Percentiles rank a stretch among this genome's conserved stretches.
Conservation (phyloP, 441 rosid genomes). For the Gossypium davidsonii region DNA sequence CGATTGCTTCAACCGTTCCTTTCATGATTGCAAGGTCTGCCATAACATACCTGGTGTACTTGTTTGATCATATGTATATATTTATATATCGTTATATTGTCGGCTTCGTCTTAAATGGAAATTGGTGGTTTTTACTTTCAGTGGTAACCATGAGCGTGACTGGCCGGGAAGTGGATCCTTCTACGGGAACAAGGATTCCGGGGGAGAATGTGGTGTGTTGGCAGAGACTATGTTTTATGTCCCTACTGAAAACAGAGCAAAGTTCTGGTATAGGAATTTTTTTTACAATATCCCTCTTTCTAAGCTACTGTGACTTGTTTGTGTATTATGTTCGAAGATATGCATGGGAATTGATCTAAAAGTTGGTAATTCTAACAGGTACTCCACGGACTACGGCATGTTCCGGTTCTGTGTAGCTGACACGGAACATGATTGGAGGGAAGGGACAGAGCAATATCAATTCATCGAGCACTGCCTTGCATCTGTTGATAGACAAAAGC, state of each 20-base stretch:
- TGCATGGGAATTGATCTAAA: not conserved
- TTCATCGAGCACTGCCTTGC: conserved; percentile 73
- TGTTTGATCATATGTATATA: not conserved
- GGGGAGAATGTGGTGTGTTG: conserved; percentile 87
- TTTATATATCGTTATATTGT: not conserved
- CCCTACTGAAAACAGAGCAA: conserved; percentile 71
- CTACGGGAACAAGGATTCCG: conserved; percentile 59
- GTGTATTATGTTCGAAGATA: not conserved
- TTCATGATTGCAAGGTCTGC: conserved; percentile 77
- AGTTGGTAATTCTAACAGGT: conserved; percentile 30
- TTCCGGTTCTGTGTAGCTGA: conserved; percentile 78
- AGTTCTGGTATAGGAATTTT: conserved; percentile 46
- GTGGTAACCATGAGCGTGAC: conserved; percentile 90
- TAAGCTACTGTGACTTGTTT: not conserved
- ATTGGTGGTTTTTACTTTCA: conserved; percentile 18
- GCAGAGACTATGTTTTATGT: conserved; percentile 81
- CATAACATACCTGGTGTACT: not conserved
- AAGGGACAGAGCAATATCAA: conserved; percentile 71
- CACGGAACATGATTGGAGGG: conserved; percentile 86
- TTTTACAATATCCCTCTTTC: not conserved
- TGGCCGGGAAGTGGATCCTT: conserved; percentile 85
- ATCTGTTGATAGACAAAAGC: conserved; percentile 29
- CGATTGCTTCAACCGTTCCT: conserved; percentile 75
- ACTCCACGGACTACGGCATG: conserved; percentile 79
- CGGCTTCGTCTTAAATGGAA: conserved; percentile 2